These are phyloP conservation scores for Corymbia citriodora DNA, from an alignment of 441 rosid species.

Conservation along the genomic window DNA sequence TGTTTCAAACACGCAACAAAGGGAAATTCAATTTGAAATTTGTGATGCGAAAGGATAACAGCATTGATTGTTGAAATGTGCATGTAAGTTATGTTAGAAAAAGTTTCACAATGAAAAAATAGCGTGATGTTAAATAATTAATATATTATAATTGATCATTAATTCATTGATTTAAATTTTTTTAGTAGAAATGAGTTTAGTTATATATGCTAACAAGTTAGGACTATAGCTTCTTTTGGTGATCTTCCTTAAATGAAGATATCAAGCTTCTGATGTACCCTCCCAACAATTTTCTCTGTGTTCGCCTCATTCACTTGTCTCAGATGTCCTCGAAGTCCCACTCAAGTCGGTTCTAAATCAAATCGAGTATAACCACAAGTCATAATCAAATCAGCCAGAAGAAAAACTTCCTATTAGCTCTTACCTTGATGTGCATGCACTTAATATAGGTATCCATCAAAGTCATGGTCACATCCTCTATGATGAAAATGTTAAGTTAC, in stretches of 20 bases:
- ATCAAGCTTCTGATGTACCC: rapidly evolving
- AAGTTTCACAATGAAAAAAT: not conserved
- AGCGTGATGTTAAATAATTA: not conserved
- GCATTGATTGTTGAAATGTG: not conserved
- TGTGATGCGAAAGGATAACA: not conserved
- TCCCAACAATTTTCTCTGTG: not conserved
- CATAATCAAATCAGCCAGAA: not conserved
- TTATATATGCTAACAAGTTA: rapidly evolving
- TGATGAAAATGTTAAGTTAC: not conserved
- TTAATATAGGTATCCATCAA: not conserved
- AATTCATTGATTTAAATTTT: not conserved
- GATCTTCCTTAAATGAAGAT: too few species aligned
- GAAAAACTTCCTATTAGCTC: not conserved
- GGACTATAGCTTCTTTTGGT: rapidly evolving
- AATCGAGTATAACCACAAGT: not conserved
- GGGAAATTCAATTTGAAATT: not conserved
- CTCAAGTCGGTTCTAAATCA: not conserved
- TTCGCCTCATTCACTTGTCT: not conserved
- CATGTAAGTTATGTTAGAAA: not conserved
- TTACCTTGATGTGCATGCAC: not conserved
- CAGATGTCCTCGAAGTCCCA: not conserved
- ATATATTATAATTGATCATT: not conserved
- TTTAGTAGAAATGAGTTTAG: not conserved
- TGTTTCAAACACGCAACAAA: not conserved
- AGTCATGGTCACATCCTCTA: not conserved